These are phyloP conservation scores for Cinchona pubescens DNA, from an alignment of 257 asterid genomes.

Conservation along the genomic window DNA sequence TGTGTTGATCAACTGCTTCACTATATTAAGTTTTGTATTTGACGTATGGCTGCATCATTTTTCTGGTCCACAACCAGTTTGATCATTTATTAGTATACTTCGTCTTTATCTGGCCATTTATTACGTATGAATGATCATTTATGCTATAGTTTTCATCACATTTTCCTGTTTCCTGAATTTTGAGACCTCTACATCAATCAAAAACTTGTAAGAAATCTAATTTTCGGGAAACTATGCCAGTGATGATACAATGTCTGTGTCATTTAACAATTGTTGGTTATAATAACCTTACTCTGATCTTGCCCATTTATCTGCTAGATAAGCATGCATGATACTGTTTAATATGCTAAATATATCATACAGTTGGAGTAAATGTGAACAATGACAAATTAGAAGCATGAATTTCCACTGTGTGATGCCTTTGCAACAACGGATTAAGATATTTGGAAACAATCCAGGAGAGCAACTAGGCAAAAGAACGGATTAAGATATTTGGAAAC, in stretches of 20 bases:
- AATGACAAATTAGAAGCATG: slow-evolving; percentile 2
- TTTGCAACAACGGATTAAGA: not conserved
- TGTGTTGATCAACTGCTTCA: not conserved
- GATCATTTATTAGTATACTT: not conserved
- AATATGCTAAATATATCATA: not conserved
- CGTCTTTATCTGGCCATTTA: slow-evolving; percentile 3
- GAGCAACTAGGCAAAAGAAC: not conserved
- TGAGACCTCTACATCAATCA: not conserved
- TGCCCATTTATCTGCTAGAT: slow-evolving; percentile 6
- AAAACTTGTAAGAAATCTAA: not conserved
- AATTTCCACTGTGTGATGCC: not conserved
- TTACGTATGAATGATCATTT: not conserved
- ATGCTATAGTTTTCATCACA: not conserved
- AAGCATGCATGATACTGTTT: slow-evolving; percentile 16
- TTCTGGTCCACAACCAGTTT: slow-evolving; percentile 8
- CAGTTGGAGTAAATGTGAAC: slow-evolving; percentile 3
- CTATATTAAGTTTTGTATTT: not conserved
- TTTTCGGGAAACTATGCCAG: not conserved
- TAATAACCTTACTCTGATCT: not conserved
- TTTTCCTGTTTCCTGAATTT: slow-evolving; percentile 6
- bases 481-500: not conserved
- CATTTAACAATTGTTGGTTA: not conserved
- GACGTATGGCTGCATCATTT: not conserved
- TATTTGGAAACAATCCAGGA: too few relatives aligned
- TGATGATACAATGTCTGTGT: not conserved